Evolutionary conservation across 345 rosid species (phyloP), one percentile per base, ranked within the genome.

Genomic region (Eucalyptus marginata): DNA sequence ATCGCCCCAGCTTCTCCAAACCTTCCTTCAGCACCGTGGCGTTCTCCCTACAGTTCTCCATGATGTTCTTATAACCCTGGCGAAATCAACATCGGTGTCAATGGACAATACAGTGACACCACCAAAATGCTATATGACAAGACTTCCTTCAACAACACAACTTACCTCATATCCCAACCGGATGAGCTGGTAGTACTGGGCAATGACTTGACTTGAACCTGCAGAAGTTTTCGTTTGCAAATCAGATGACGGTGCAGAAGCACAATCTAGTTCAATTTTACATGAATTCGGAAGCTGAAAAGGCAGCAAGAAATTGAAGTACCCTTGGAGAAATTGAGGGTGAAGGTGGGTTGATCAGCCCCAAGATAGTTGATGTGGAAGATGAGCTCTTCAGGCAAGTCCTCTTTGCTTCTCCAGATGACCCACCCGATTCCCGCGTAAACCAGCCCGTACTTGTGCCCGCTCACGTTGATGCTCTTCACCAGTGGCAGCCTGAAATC

Each of bases 21-120:
- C 98, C 97, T 92, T 95, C 56, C 86, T 91, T 96, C 29, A 96
- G 92, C 46, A 94, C 94, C 44, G 91, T 89, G 66, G 93, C 93
- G 83, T 96, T 96, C 66, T 95, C 93, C 66, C 92, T 90, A 90
- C 98, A 96, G 50, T 96, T 96, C 91, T 94, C 96, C 98, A 96
- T 96, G 83, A 93, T 93, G 86, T 93, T 93, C 86, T 87, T 88
- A 90, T 94, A 94, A 59, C 96, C 96, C 92, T 91, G 87, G 83
- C 59, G 10, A 58, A 58, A 43, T 29, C 36, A 85, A 88, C n/a
- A 17, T 27, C 8, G n/a, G 25, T 7, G 88, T 64, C 54, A 59
- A 7, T n/a, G 29, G 14, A 76, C 83, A 36, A 76, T 10, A 18
- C 83, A 29, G 17, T 6, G 17, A n/a, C 71, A 13, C 20, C 36